Evolutionary conservation across 495 filamentous ascomycete genomes (phyloP).

Genomic region (Hypomontagnella submonticulosa): DNA sequence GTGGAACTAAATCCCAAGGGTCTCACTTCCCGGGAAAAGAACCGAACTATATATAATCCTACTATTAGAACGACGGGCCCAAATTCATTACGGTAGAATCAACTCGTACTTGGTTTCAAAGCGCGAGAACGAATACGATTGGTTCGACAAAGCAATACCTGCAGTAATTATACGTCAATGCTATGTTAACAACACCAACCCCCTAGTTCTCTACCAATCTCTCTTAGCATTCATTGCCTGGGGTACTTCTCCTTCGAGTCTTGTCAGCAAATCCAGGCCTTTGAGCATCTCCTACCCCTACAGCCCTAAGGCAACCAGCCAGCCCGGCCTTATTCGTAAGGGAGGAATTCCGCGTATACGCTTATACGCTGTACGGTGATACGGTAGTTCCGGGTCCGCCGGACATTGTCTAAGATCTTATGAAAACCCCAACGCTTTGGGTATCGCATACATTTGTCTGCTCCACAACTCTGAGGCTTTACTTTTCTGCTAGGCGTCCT

Average conservation of each 20-base stretch:
- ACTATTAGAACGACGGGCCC: neutral
- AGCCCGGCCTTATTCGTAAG: conserved; percentile 7
- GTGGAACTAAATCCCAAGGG: too few species aligned
- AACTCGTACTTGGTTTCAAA: conserved; percentile 7
- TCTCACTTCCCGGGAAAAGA: neutral
- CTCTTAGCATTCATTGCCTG: conserved; percentile 20
- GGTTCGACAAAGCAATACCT: conserved; percentile 18
- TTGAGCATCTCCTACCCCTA: conserved; percentile 10
- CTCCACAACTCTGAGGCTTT: conserved; percentile 30
- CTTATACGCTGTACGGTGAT: conserved; percentile 20
- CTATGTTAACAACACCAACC: conserved; percentile 2
- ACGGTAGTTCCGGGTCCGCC: conserved; percentile 36
- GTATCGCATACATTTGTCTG: conserved; percentile 24
- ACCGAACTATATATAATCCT: neutral
- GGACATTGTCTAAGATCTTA: conserved; percentile 41
- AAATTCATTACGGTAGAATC: neutral
- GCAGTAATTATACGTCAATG: neutral
- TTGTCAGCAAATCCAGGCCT: conserved; percentile 20
- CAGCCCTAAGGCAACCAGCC: conserved; percentile 11
- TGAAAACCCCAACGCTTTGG: conserved; percentile 31
- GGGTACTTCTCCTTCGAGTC: conserved; percentile 18
- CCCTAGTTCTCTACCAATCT: conserved; percentile 9
- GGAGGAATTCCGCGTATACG: conserved; percentile 25
- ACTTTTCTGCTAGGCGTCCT: conserved; percentile 18
- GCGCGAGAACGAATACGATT: conserved; percentile 31